phyloP scores from a whole-genome alignment of 2,329 filamentous ascomycete species.

The Ceratocystis destructans region DNA sequence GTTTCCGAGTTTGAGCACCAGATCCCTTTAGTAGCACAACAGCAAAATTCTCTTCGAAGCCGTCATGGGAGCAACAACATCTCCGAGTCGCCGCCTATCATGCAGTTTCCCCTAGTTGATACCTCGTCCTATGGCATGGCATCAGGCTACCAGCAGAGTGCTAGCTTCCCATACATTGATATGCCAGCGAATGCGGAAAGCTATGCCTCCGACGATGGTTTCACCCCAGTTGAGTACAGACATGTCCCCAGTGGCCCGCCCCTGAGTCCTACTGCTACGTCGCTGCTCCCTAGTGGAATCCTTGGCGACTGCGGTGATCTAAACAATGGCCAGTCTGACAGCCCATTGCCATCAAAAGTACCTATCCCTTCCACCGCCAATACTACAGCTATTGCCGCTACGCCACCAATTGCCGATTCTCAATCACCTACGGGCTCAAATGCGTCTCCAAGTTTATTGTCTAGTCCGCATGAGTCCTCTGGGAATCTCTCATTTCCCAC shows the following conservation, averaged over 20 bases:
- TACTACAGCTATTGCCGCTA: neutral
- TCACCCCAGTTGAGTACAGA: slow-evolving; percentile 50
- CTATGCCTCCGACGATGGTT: slow-evolving; percentile 26
- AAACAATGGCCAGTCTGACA: slow-evolving; percentile 42
- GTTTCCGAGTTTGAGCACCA: slow-evolving; percentile 31
- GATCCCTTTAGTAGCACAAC: slow-evolving; percentile 23
- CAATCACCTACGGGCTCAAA: slow-evolving; percentile 49
- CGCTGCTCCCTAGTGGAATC: slow-evolving; percentile 55
- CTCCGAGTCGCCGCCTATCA: slow-evolving; percentile 27
- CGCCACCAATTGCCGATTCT: slow-evolving; percentile 28
- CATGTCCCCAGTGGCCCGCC: slow-evolving; percentile 50
- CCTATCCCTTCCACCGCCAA: slow-evolving; percentile 26
- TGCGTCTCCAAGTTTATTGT: slow-evolving; percentile 42
- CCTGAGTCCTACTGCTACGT: slow-evolving; percentile 62
- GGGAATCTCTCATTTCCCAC: slow-evolving; percentile 42
- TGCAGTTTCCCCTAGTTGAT: slow-evolving; percentile 28
- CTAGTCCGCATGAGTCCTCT: slow-evolving; percentile 48
- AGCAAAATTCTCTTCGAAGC: slow-evolving; percentile 34
- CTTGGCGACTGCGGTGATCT: slow-evolving; percentile 36
- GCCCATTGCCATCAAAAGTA: slow-evolving; percentile 27
- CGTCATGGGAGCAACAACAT: slow-evolving; percentile 31
- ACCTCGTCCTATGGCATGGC: slow-evolving; percentile 32
- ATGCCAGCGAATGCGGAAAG: slow-evolving; percentile 24
- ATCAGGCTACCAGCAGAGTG: slow-evolving; percentile 38
- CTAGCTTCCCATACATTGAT: slow-evolving; percentile 43